phyloP scores from a whole-genome alignment of 192 early-diverging fungal species.

The Backusella tuberculispora region DNA sequence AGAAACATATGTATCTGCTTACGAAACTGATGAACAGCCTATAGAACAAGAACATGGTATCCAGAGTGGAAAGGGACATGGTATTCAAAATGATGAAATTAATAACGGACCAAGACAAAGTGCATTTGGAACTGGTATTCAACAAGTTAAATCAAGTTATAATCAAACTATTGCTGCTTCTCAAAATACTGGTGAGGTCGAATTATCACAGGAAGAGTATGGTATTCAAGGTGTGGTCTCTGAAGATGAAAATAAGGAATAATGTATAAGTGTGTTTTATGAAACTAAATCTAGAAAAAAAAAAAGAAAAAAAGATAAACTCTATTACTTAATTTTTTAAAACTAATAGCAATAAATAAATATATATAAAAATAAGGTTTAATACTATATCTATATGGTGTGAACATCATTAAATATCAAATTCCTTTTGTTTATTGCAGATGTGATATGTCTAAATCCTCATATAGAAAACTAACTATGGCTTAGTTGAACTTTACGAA shows the following conservation, averaged over 20 bases:
- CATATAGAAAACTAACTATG: too few species aligned
- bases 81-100: neutral
- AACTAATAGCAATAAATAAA: too few species aligned
- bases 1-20: neutral
- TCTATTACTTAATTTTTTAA: neutral
- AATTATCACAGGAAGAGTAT: neutral
- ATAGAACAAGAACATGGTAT: neutral
- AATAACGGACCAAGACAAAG: neutral
- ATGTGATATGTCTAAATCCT: too few species aligned
- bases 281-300: too few species aligned
- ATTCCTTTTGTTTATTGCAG: too few species aligned
- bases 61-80: neutral
- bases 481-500: too few species aligned
- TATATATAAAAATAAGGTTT: too few species aligned
- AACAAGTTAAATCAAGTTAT: neutral
- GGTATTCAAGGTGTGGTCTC: neutral
- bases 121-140: neutral
- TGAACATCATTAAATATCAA: too few species aligned
- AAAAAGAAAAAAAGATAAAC: too few species aligned
- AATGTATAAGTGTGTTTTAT: neutral
- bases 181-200: neutral
- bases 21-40: slow-evolving; percentile 2
- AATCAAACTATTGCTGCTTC: neutral
- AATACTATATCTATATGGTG: too few species aligned
- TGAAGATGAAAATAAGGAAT: slow-evolving; percentile 3